phyloP scores from a whole-genome alignment of 306 rosid species.

The Ammopiptanthus mongolicus region DNA sequence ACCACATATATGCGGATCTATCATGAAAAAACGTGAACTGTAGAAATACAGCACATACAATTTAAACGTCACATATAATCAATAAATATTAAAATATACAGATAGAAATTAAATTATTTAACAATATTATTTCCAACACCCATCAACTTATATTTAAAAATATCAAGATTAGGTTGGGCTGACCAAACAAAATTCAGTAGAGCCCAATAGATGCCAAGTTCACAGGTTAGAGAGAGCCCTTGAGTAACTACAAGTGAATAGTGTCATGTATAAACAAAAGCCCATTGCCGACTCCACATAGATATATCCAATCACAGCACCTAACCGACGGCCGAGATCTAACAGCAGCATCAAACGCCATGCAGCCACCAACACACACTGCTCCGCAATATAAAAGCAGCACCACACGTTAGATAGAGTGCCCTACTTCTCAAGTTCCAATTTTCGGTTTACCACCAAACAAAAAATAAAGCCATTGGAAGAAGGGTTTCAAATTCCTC shows the following conservation, averaged over 20 bases:
- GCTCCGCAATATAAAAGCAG: conserved; percentile 1
- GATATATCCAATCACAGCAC: not conserved
- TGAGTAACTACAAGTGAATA: not conserved
- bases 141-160: not conserved
- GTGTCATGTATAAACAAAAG: not conserved
- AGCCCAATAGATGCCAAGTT: not conserved
- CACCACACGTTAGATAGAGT: not conserved
- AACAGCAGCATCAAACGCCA: not conserved
- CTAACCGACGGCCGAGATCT: conserved; percentile 19
- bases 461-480: not conserved
- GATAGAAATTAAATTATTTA: too few species aligned
- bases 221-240: too few species aligned
- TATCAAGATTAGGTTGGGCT: not conserved
- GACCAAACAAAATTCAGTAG: not conserved
- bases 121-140: too few species aligned
- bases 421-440: conserved; percentile 23
- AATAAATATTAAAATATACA: too few species aligned
- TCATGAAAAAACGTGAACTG: too few species aligned
- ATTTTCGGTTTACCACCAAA: conserved; percentile 21
- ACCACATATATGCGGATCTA: too few species aligned
- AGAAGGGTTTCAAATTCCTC: not conserved
- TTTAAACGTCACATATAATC: too few species aligned
- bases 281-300: not conserved
- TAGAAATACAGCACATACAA: too few species aligned
- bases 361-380: conserved; percentile 6